Evolutionary conservation across 768 basidiomycete genomes (phyloP).

Genomic region (Suillus placidus): DNA sequence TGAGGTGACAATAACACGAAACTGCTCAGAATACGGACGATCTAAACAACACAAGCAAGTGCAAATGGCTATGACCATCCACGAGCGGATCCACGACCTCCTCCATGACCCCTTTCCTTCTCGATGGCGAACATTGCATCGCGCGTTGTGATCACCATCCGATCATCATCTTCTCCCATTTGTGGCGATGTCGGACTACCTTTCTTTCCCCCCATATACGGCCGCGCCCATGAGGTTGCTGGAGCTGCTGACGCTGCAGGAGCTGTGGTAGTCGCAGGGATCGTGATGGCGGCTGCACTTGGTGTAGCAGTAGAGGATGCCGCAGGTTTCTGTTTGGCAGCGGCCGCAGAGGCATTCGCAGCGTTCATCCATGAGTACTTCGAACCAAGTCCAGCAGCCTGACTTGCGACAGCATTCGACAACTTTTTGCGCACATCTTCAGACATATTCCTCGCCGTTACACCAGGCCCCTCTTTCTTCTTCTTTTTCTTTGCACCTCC

Average conservation of each 20-base stretch:
- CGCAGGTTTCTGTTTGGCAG: slow-evolving; percentile 41
- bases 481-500: slow-evolving; percentile 75
- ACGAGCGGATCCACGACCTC: slow-evolving; percentile 72
- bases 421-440: slow-evolving; percentile 92
- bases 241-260: slow-evolving; percentile 35
- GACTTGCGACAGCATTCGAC: slow-evolving; percentile 87
- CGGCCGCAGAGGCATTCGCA: slow-evolving; percentile 48
- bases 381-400: slow-evolving; percentile 82
- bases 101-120: slow-evolving; percentile 82
- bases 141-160: slow-evolving; percentile 64
- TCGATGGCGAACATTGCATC: slow-evolving; percentile 89
- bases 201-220: slow-evolving; percentile 64
- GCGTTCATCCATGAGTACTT: slow-evolving; percentile 91
- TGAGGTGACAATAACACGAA: not conserved
- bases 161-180: slow-evolving; percentile 56
- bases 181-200: slow-evolving; percentile 32
- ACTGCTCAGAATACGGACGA: not conserved
- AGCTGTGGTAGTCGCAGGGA: slow-evolving; percentile 33
- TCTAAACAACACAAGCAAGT: not conserved
- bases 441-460: slow-evolving; percentile 86
- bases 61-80: slow-evolving; percentile 54
- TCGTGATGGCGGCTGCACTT: slow-evolving; percentile 28
- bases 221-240: slow-evolving; percentile 56
- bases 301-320: slow-evolving; percentile 37
- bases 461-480: slow-evolving; percentile 82